These are phyloP conservation scores for Exserohilum turcica DNA, from an alignment of 2,329 filamentous ascomycete species.

Conservation along the genomic window DNA sequence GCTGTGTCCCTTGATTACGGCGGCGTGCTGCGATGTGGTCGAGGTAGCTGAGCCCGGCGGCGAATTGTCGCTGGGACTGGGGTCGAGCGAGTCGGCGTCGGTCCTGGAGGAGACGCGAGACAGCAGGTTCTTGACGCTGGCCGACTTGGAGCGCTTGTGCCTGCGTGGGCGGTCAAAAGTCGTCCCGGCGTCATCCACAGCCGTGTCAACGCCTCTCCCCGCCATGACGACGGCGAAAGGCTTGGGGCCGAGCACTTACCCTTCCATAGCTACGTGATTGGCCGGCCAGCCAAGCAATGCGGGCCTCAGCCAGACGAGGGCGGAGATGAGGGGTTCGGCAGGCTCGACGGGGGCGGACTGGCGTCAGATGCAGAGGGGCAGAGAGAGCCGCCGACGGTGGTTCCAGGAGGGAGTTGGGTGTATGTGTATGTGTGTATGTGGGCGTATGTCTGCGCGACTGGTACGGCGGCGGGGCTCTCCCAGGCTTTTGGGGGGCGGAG, in stretches of 20 bases:
- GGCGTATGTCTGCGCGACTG: background rate
- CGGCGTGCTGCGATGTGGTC: constrained; percentile 32
- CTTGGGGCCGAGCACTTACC: constrained; percentile 33
- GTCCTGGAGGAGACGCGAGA: constrained; percentile 41
- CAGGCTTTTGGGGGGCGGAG: background rate
- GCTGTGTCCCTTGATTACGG: constrained; percentile 6
- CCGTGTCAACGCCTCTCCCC: constrained; percentile 8
- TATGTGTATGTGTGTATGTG: background rate
- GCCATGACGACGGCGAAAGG: constrained; percentile 14
- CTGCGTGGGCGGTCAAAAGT: constrained; percentile 23
- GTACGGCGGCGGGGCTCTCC: constrained; percentile 14
- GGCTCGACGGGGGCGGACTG: background rate
- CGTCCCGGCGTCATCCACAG: background rate
- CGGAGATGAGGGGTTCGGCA: background rate
- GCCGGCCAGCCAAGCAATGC: constrained; percentile 10
- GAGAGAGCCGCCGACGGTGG: no score
- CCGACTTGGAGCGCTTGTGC: constrained; percentile 53
- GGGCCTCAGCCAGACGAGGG: background rate
- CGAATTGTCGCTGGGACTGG: constrained; percentile 19
- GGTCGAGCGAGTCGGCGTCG: constrained; percentile 31
- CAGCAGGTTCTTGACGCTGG: constrained; percentile 46
- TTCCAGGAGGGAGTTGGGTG: background rate
- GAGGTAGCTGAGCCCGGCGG: constrained; percentile 26
- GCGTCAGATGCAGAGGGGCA: background rate
- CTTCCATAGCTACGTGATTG: constrained; percentile 38